Percentiles rank a stretch among this genome's conserved stretches.
These are phyloP conservation scores for Mucor mucedo DNA, from an alignment of 371 early-diverging fungal genomes.

Conservation along the genomic window DNA sequence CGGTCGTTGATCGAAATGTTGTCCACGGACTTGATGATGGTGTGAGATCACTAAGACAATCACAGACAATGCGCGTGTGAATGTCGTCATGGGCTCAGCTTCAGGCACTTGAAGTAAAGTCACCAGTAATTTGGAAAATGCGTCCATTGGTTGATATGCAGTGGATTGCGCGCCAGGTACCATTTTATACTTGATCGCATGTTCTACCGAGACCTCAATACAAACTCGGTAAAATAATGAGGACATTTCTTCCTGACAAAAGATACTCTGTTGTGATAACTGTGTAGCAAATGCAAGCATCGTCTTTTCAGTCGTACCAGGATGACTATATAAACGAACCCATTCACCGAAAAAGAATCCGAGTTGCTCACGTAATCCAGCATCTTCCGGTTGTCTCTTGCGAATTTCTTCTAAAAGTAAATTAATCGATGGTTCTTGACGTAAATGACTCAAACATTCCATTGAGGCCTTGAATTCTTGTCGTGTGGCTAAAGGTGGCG, in stretches of 20 bases:
- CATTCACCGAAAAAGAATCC: slow-evolving; percentile 83
- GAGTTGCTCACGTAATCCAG: slow-evolving; percentile 68
- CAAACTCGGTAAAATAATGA: slow-evolving; percentile 88
- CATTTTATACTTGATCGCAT: slow-evolving; percentile 68
- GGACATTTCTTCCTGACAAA: slow-evolving; percentile 72
- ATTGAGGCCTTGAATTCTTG: slow-evolving; percentile 78
- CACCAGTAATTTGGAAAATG: slow-evolving; percentile 80
- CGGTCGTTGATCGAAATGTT: slow-evolving; percentile 90
- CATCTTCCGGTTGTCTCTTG: slow-evolving; percentile 13
- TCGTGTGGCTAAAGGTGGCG: slow-evolving; percentile 54
- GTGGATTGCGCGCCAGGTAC: slow-evolving; percentile 40
- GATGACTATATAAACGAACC: slow-evolving; percentile 84
- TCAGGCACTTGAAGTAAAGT: slow-evolving; percentile 43
- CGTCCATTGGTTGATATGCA: slow-evolving; percentile 81
- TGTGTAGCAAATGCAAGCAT: slow-evolving; percentile 69
- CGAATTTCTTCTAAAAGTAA: slow-evolving; percentile 28
- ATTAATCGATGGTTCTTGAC: slow-evolving; percentile 54
- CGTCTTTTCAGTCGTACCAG: slow-evolving; percentile 77
- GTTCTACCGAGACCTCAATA: slow-evolving; percentile 81
- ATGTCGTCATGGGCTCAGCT: slow-evolving; percentile 58
- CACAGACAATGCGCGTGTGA: slow-evolving; percentile 81
- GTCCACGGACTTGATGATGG: slow-evolving; percentile 79
- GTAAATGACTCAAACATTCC: slow-evolving; percentile 68
- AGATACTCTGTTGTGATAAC: slow-evolving; percentile 76
- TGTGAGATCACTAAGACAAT: slow-evolving; percentile 83